Evolutionary conservation across 1,139 yeast genomes (phyloP), one percentile per base, ranked within the genome.

Genomic region (Candida albicans): DNA sequence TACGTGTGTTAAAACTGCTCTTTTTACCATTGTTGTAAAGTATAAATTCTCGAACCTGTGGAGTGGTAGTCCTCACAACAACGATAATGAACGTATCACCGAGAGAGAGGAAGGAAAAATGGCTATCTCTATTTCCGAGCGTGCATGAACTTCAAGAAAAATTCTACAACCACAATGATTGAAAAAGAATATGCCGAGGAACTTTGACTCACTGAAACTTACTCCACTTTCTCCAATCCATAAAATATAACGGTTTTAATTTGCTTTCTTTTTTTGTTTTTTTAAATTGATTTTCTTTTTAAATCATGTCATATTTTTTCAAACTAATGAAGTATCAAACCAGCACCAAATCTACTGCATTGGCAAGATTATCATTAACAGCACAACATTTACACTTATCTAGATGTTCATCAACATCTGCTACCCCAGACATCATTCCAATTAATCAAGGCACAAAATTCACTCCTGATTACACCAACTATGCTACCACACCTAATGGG

Each of bases 401-500:
- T 41, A 52, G 51, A 39, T 32, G 34, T 14, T 35, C 45, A 26
- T 36, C 47, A 8, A 29, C 46, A 15, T 30, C 35, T 3, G 37
- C 53, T 25, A 39, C 54, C n/a, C 46, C 45, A 8, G 28, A 40
- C 10, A 43, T 47, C 11, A 25, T 47, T 15, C 48, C 51, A 10
- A 52, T 59, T 3, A 54, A 56, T 35, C 64, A 57, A 37, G 78
- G 77, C 2, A 49, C 66, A 28, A 72, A 71, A 50, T 69, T 56
- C 49, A 58, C 76, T 1, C 13, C 62, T 3, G 59, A 53, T 33
- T 73, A 56, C 56, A 60, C 63, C 42, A 64, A 67, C 40, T 73
- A 68, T 49, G 73, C 70, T 63, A 87, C 87, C 34, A 80, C 79
- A 75, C 12, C 39, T 1, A 87, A 87, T 36, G 33, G 41, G 1